Base-by-base conservation (phyloP, 306 rosid species). In the Quercus engelmannii region DNA sequence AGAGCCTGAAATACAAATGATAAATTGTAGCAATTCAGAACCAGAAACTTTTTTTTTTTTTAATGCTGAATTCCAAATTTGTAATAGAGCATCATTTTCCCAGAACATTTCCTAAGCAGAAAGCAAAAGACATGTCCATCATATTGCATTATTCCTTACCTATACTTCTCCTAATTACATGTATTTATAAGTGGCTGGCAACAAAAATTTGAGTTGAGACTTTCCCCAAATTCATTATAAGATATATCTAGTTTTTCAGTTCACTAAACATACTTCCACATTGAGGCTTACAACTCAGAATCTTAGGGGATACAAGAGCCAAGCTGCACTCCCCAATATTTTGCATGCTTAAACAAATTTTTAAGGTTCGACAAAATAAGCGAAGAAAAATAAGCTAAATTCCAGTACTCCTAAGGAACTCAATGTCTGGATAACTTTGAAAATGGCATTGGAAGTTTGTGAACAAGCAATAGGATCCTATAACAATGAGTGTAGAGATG, bases 1-100 rank as follows among this genome's bases (percentile, higher is more conserved):
- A 91, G 79, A 81, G 93, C 94, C 99, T 95, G 96, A 82, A 81
- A 81, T 76, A 78, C 74, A 83, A 78, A 85, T 5, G 12, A 54
- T 52, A 74, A 79, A 19, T 17, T 55, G 74, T 73, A 41, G 74
- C 63, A 71, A 6, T 69, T 74, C 11, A 68, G 33, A 76, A 51
- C 62, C 69, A 18, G 51, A 77, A 77, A 71, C 52, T 6, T 30
- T 41, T 41, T 0, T 35, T 33, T 35, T 33, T 31, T 1, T 0
- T 6, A 5, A 33, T 20, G 14, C n/a, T 31, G 11, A 67, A 54
- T 68, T 68, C 46, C 72, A 83, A 55, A 67, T 33, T 3, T 18
- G 52, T 49, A 18, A 49, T 7, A 8, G 26, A 67, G 72, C 72
- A 35, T 67, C 72, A 67, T 18, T 49, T 67, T n/a, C 72, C 52